A percentile compares a stretch with the other conserved stretches of the same genome.
Conservation (phyloP, 1,284 basidiomycete genomes). For the Marasmius fiardii region DNA sequence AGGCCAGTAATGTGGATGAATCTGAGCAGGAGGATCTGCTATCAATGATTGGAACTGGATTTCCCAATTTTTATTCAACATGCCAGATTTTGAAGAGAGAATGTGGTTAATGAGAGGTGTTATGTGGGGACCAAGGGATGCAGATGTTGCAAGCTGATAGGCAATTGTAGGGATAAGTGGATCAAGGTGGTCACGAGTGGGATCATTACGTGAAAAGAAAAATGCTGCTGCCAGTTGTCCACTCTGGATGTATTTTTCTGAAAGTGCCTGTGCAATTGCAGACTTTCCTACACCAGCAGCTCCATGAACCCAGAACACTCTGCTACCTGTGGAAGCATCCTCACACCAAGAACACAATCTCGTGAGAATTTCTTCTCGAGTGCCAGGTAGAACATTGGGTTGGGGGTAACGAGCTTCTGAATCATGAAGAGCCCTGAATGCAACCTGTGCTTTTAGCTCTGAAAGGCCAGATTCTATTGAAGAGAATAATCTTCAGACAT, state of each 20-base stretch:
- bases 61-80: not conserved
- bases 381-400: not conserved
- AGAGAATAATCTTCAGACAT: no score
- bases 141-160: not conserved
- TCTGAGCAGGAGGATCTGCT: not conserved
- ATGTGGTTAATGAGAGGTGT: not conserved
- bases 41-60: not conserved
- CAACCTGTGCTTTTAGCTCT: not conserved
- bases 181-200: not conserved
- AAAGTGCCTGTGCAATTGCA: not conserved
- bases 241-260: not conserved
- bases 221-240: not conserved
- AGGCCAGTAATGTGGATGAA: not conserved
- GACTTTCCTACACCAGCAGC: not conserved
- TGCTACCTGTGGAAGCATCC: not conserved
- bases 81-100: not conserved
- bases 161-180: not conserved
- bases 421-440: not conserved
- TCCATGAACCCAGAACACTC: not conserved
- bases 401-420: not conserved
- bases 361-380: not conserved
- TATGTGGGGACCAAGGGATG: not conserved
- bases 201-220: not conserved
- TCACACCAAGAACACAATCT: not conserved
- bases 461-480: no score